These are phyloP conservation scores for Urtica urens DNA, from an alignment of 306 rosid genomes.

Conservation along the genomic window DNA sequence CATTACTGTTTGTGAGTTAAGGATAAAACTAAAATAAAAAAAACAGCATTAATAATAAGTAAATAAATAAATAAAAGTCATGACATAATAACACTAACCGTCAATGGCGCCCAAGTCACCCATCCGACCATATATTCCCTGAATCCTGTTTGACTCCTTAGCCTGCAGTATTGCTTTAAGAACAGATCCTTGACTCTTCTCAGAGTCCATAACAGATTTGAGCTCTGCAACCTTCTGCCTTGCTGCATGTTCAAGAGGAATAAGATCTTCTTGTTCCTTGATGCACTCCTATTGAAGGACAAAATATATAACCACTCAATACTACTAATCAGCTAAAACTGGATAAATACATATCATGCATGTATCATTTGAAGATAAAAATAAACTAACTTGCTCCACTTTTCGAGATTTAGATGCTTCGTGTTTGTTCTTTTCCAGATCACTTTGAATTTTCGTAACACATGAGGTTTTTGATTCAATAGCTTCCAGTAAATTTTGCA, in stretches of 20 bases:
- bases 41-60: too few relatives aligned
- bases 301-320: too few relatives aligned
- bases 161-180: slow-evolving; percentile 70
- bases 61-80: neutral
- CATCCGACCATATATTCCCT: slow-evolving; percentile 93
- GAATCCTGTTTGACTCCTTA: slow-evolving; percentile 58
- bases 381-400: slow-evolving; percentile 66
- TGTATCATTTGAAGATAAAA: neutral
- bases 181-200: slow-evolving; percentile 88
- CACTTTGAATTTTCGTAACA: slow-evolving; percentile 39
- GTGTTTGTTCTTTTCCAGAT: slow-evolving; percentile 47
- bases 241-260: slow-evolving; percentile 87
- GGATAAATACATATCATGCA: slow-evolving; percentile 1
- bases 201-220: slow-evolving; percentile 73
- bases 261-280: slow-evolving; percentile 61
- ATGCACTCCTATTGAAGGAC: slow-evolving; percentile 45
- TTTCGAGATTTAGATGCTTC: slow-evolving; percentile 54
- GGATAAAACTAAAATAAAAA: slow-evolving; percentile 1
- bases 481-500: slow-evolving; percentile 45
- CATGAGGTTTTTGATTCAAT: slow-evolving; percentile 38
- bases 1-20: neutral
- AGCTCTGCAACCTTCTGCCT: slow-evolving; percentile 96
- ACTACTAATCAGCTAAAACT: slow-evolving; percentile 13
- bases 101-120: slow-evolving; percentile 98
- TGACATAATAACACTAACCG: slow-evolving; percentile 33